Conservation (phyloP, 2,329 filamentous ascomycete genomes). For the Harringtonia aguacate region DNA sequence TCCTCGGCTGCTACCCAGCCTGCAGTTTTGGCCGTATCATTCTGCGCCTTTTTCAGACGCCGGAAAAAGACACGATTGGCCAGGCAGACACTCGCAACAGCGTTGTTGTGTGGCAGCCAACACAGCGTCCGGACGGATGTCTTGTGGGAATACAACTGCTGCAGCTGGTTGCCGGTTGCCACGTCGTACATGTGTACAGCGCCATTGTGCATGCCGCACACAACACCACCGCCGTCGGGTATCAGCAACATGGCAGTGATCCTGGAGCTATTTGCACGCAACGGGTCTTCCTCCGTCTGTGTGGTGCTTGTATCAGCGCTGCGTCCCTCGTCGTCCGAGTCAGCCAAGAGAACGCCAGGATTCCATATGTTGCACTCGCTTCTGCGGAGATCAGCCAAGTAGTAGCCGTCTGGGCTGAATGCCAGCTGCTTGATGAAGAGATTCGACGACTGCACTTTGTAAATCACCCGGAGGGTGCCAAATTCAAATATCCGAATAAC, state of each 20-base stretch:
- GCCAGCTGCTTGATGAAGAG: slow-evolving; percentile 19
- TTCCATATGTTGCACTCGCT: slow-evolving; percentile 26
- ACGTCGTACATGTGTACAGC: slow-evolving; percentile 20
- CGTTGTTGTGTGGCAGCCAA: slow-evolving; percentile 15
- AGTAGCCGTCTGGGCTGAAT: slow-evolving; percentile 21
- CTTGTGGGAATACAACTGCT: slow-evolving; percentile 19
- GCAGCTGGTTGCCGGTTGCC: neutral
- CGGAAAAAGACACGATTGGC: slow-evolving; percentile 16
- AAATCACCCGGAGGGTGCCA: slow-evolving; percentile 18
- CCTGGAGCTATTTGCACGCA: slow-evolving; percentile 15
- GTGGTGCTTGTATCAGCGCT: slow-evolving; percentile 14
- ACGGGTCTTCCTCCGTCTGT: slow-evolving; percentile 12
- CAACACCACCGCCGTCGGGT: slow-evolving; percentile 14
- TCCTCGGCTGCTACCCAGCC: neutral
- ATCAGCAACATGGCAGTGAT: slow-evolving; percentile 20
- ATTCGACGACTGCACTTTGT: slow-evolving; percentile 15
- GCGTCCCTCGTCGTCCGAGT: slow-evolving; percentile 16
- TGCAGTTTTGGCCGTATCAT: neutral
- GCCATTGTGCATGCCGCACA: slow-evolving; percentile 26
- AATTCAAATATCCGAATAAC: slow-evolving; percentile 19
- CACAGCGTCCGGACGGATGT: slow-evolving; percentile 17
- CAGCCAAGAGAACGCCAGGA: slow-evolving; percentile 17
- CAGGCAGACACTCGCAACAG: slow-evolving; percentile 18
- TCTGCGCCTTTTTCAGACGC: neutral
- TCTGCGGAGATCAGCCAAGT: slow-evolving; percentile 23